These are phyloP conservation scores for Candolleomyces aberdarensis DNA, from an alignment of 768 basidiomycete species.

Conservation along the genomic window DNA sequence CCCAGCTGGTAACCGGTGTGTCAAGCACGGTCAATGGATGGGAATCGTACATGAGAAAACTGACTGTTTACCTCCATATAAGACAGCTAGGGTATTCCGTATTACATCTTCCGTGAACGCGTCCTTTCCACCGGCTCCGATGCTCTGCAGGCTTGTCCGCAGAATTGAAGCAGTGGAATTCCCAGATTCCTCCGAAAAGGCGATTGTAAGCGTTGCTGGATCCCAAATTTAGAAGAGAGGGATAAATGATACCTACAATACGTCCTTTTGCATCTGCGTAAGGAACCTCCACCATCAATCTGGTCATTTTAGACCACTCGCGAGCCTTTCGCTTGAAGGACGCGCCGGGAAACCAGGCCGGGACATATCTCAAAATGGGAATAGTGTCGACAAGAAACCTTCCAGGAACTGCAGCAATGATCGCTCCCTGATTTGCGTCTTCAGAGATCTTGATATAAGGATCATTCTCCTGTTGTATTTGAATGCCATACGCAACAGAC, in stretches of 20 bases:
- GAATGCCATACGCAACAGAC: constrained; percentile 33
- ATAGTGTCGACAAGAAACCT: constrained; percentile 28
- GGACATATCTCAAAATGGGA: constrained; percentile 25
- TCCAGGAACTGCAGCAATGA: constrained; percentile 24
- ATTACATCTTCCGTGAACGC: constrained; percentile 18
- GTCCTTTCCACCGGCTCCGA: constrained; percentile 8
- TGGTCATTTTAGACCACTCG: constrained; percentile 32
- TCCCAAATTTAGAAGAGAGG: not conserved
- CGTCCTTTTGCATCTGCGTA: constrained; percentile 27
- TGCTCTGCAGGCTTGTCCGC: constrained; percentile 10
- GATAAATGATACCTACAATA: constrained; percentile 22
- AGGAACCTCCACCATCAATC: constrained; percentile 31
- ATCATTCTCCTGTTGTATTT: constrained; percentile 26
- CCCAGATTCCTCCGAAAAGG: constrained; percentile 12
- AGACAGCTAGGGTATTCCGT: constrained; percentile 17
- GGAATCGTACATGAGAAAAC: not conserved
- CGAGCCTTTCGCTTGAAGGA: constrained; percentile 36
- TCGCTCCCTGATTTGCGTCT: constrained; percentile 15
- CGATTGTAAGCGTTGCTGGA: not conserved
- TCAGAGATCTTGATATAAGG: constrained; percentile 27
- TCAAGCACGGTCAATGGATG: no score
- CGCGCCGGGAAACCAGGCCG: constrained; percentile 31
- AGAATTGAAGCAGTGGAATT: constrained; percentile 14
- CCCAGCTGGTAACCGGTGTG: constrained; percentile 9
- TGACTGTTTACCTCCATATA: constrained; percentile 17